Percentiles rank a stretch among this genome's conserved stretches.
These are phyloP conservation scores for Daphne laureola DNA, from an alignment of 441 rosid species.

Conservation along the genomic window DNA sequence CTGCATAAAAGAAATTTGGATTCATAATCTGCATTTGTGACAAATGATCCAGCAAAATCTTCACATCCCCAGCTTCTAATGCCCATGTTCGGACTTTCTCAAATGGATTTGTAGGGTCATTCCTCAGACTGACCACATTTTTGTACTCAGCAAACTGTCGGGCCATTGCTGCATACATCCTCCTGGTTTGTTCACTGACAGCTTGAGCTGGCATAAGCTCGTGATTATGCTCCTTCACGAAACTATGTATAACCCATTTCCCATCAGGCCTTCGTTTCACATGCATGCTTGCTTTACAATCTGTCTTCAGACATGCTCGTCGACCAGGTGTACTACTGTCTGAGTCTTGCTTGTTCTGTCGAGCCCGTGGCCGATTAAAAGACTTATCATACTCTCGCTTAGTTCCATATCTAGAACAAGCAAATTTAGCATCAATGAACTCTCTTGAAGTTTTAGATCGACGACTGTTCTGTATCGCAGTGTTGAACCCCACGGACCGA, in stretches of 20 bases:
- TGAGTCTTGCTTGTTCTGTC: conserved; percentile 16
- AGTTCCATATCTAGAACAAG: conserved; percentile 16
- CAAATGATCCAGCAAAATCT: conserved; percentile 10
- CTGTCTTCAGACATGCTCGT: conserved; percentile 11
- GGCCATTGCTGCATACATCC: conserved; percentile 16
- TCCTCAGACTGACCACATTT: conserved; percentile 8
- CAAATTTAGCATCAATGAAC: conserved; percentile 16
- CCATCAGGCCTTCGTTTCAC: conserved; percentile 16
- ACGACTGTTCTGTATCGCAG: conserved; percentile 14
- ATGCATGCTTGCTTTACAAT: conserved; percentile 18
- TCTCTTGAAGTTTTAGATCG: conserved; percentile 14
- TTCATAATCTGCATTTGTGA: conserved; percentile 14
- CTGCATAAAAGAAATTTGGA: conserved; percentile 16
- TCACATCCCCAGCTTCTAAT: conserved; percentile 9
- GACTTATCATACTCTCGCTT: conserved; percentile 13
- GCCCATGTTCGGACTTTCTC: conserved; percentile 3
- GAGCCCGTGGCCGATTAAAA: conserved; percentile 9
- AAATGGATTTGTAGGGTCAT: conserved; percentile 2
- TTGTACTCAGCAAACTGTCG: conserved; percentile 16
- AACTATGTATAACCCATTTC: conserved; percentile 16
- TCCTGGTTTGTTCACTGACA: conserved; percentile 17
- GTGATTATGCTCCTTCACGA: conserved; percentile 16
- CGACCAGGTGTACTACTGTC: conserved; percentile 12
- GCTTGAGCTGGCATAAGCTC: conserved; percentile 15
- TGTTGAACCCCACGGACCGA: conserved; percentile 17